A percentile compares a stretch with the other conserved stretches of the same genome.
Conservation (phyloP, 164 flowering plant species). For the Tetrastigma voinierianum region DNA sequence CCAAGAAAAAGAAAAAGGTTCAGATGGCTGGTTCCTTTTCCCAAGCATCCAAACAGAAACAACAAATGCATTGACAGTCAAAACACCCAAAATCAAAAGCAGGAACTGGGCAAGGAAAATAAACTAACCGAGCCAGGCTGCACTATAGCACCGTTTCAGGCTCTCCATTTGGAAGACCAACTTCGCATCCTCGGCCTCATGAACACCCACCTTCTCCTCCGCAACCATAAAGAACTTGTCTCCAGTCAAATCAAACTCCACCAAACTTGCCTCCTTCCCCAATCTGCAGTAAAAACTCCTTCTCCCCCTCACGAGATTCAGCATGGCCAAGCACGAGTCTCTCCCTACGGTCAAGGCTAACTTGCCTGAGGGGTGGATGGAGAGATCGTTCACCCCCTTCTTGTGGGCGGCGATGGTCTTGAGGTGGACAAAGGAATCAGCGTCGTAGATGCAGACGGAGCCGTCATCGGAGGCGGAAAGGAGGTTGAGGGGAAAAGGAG, state of each 20-base stretch:
- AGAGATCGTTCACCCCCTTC: constrained; percentile 55
- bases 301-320: constrained; percentile 81
- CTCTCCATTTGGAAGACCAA: constrained; percentile 54
- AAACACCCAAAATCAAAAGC: not conserved
- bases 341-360: constrained; percentile 70
- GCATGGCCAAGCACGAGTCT: constrained; percentile 77
- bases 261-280: constrained; percentile 62
- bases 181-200: constrained; percentile 78
- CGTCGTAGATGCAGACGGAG: constrained; percentile 66
- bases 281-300: constrained; percentile 73
- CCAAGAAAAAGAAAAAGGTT: not conserved
- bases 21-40: not conserved
- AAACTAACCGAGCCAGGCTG: constrained; percentile 57
- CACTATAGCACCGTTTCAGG: constrained; percentile 62
- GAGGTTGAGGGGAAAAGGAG: constrained; percentile 79
- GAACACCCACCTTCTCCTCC: constrained; percentile 65
- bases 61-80: not conserved
- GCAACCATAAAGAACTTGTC: constrained; percentile 65
- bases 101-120: not conserved
- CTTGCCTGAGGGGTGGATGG: constrained; percentile 74
- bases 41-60: not conserved
- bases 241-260: constrained; percentile 52
- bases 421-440: constrained; percentile 75
- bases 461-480: constrained; percentile 74
- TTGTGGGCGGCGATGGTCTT: constrained; percentile 57